These are phyloP conservation scores for Flaveria bidentis DNA, from an alignment of 129 eudicot genomes.

Conservation along the genomic window DNA sequence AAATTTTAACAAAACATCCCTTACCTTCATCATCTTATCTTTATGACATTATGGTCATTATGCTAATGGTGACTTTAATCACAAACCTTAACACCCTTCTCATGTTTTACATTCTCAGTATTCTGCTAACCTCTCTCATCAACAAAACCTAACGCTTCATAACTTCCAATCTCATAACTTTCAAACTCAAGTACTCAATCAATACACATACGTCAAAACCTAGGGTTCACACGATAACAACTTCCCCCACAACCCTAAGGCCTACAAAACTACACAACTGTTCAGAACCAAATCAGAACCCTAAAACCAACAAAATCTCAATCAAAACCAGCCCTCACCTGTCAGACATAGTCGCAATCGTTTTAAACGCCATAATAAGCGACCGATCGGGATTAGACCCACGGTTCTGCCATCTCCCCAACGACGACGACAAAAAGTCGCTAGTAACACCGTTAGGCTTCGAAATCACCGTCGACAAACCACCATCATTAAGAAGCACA, in stretches of 20 bases:
- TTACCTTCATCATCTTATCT: not conserved
- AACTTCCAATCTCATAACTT: not conserved
- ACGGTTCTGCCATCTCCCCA: constrained; percentile 65
- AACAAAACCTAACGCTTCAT: not conserved
- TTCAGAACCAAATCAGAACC: constrained; percentile 23
- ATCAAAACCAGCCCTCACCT: constrained; percentile 38
- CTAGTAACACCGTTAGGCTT: constrained; percentile 41
- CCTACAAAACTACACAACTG: not conserved
- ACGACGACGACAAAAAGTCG: constrained; percentile 37
- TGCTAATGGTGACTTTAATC: constrained; percentile 1
- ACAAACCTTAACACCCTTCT: not conserved
- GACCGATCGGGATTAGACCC: constrained; percentile 62
- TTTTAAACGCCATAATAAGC: constrained; percentile 55
- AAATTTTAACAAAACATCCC: not conserved
- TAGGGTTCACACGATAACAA: not conserved
- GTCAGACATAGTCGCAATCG: constrained; percentile 76
- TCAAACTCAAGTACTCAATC: not conserved
- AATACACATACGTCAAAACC: not conserved
- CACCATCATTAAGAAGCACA: constrained; percentile 56
- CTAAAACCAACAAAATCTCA: not conserved
- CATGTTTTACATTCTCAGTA: not conserved
- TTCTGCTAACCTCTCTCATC: not conserved
- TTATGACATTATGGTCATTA: not conserved
- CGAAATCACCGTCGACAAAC: constrained; percentile 60
- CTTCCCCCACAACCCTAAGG: not conserved